Conservation (phyloP, 1,139 yeast genomes). For the Geotrichum cucujoidarum region DNA sequence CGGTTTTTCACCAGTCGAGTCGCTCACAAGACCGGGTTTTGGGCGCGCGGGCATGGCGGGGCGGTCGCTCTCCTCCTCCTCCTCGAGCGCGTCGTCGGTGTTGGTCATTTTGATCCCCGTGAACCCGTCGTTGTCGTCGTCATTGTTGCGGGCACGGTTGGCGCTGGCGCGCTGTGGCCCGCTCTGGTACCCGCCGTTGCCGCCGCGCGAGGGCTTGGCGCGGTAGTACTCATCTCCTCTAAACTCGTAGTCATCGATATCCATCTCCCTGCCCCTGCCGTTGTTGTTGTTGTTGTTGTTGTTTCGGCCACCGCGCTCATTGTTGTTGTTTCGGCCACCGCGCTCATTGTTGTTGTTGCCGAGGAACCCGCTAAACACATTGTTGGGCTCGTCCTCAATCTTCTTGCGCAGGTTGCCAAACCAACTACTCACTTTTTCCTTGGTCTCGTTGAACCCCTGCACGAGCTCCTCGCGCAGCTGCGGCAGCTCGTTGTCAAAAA, state of each 20-base stretch:
- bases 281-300: conserved; percentile 29
- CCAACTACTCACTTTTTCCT: conserved; percentile 75
- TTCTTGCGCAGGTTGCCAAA: conserved; percentile 66
- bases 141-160: conserved; percentile 2
- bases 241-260: conserved; percentile 21
- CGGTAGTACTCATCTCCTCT: conserved; percentile 22
- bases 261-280: conserved; percentile 18
- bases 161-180: conserved; percentile 8
- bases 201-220: background rate
- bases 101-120: conserved; percentile 33
- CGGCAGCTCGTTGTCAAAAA: conserved; percentile 58
- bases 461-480: conserved; percentile 66
- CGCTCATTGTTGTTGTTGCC: conserved; percentile 25
- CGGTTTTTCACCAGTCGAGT: background rate
- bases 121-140: conserved; percentile 25
- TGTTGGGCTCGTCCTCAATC: conserved; percentile 40
- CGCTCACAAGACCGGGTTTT: no score
- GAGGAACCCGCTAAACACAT: conserved; percentile 27
- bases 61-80: conserved; percentile 41
- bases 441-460: conserved; percentile 81
- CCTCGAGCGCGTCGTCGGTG: conserved; percentile 22
- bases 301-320: conserved; percentile 20
- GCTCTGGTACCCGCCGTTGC: conserved; percentile 4
- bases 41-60: conserved; percentile 9
- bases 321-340: conserved; percentile 25